Evolutionary conservation across 2,329 filamentous ascomycete genomes (phyloP).

Genomic region (Verticillium klebahnii): DNA sequence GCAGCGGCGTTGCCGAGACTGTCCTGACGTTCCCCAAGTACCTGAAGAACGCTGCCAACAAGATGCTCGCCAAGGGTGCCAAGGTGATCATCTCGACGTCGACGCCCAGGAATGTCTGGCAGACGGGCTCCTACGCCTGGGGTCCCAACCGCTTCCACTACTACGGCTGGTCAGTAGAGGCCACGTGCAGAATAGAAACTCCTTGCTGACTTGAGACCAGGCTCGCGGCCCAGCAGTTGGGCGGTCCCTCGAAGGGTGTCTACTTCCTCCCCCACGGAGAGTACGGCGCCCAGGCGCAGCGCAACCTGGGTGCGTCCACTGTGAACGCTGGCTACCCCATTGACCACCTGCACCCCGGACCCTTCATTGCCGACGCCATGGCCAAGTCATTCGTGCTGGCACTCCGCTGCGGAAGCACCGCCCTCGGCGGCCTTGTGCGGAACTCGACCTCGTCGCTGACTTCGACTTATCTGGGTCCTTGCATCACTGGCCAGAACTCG

Average conservation of each 20-base stretch:
- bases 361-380: conserved; percentile 49
- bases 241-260: conserved; percentile 32
- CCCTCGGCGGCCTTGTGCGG: conserved; percentile 26
- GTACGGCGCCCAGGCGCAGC: conserved; percentile 50
- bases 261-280: conserved; percentile 57
- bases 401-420: conserved; percentile 42
- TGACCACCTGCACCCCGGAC: conserved; percentile 60
- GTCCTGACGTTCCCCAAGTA: conserved; percentile 60
- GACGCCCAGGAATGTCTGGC: conserved; percentile 57
- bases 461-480: conserved; percentile 21
- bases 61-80: conserved; percentile 52
- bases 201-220: conserved; percentile 2
- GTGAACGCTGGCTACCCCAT: conserved; percentile 52
- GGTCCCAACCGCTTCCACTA: conserved; percentile 48
- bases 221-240: conserved; percentile 20
- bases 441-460: conserved; percentile 27
- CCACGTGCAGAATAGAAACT: background rate
- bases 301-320: conserved; percentile 39
- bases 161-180: conserved; percentile 25
- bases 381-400: conserved; percentile 46
- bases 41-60: conserved; percentile 49
- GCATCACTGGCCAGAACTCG: conserved; percentile 16
- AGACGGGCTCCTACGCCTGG: conserved; percentile 47
- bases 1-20: conserved; percentile 30
- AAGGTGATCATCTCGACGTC: conserved; percentile 54